A percentile compares a stretch with the other conserved stretches of the same genome.
Evolutionary conservation across 306 rosid genomes (phyloP).

Genomic region (Astragalus membranaceus): DNA sequence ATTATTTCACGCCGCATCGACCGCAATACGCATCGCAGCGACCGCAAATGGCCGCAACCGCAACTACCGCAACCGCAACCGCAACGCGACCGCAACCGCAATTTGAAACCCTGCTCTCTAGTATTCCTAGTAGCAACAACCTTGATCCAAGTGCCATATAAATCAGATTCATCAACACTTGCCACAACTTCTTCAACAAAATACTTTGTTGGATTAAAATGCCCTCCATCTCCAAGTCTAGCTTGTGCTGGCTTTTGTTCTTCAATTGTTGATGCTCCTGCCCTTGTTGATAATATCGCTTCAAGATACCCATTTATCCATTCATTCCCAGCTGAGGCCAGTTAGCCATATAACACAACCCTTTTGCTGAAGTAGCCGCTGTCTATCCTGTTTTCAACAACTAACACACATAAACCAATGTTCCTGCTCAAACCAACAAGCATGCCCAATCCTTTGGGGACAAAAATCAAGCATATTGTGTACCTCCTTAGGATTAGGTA

Average conservation of each 20-base stretch:
- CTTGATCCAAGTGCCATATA: conserved; percentile 87
- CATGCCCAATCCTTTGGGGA: conserved; percentile 95
- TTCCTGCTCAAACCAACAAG: conserved; percentile 63
- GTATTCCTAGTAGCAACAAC: conserved; percentile 91
- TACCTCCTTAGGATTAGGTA: too few species aligned
- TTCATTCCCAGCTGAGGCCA: conserved; percentile 92
- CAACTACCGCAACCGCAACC: too few species aligned
- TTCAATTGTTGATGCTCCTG: conserved; percentile 73
- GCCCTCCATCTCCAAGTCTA: conserved; percentile 48
- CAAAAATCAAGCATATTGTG: too few species aligned
- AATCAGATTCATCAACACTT: conserved; percentile 84
- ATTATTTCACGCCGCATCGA: too few species aligned
- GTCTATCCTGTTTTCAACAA: conserved; percentile 70
- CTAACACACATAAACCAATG: conserved; percentile 82
- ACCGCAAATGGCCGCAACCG: too few species aligned
- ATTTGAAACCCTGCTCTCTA: too few species aligned
- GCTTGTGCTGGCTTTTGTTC: conserved; percentile 59
- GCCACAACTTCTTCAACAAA: conserved; percentile 91
- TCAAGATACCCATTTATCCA: conserved; percentile 93
- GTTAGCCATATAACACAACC: conserved; percentile 99
- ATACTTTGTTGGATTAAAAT: conserved; percentile 81
- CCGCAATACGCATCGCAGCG: too few species aligned
- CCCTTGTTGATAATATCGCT: conserved; percentile 75
- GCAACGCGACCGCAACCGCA: too few species aligned
- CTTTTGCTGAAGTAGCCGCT: conserved; percentile 73